Base-by-base conservation (phyloP, 2,329 filamentous ascomycete species). In the Epichloe festucae region DNA sequence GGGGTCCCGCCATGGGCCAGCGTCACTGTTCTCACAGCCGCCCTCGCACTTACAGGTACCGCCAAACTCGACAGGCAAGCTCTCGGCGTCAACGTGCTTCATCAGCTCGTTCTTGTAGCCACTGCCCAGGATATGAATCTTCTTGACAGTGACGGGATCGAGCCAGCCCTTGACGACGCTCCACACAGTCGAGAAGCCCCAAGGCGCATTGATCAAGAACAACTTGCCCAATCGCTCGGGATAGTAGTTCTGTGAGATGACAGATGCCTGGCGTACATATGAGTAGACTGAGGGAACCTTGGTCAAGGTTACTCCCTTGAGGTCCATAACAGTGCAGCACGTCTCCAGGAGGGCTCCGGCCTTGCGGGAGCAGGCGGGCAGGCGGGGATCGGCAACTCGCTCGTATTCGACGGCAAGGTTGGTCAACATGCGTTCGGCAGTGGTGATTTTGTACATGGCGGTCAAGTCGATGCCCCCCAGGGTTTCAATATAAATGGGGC, bases 391-490 rank as follows among this genome's bases (percentile, higher is more conserved):
- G 59, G 88, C 79, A 60, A 97, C 79, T 70, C 91, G 95, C 76
- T 98, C 93, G 75, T 98, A 98, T 74, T 98, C 93, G 67, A 90
- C 85, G 47, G 95, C 91, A 43, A 98, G 83, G 76, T 97, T 97
- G 70, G 87, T 82, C 55, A 97, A 75, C 91, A 98, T 97, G 70
- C 91, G 89, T 58, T 97, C 89, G 63, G 81, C 78, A 46, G 85
- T 87, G 56, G 90, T 96, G 73, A 96, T 93, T 72, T 93, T 91
- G 75, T 88, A 85, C 82, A 97, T 89, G 66, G 84, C 84, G 51
- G 72, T 82, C 59, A 98, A 76, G 72, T 98, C 87, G 69, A 97
- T 93, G 61, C 89, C 89, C 68, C 93, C 93, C 52, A 96, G 79
- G 67, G 93, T 85, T 73, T 98, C 93, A 64, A 97, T 95, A 76